Base-by-base conservation (phyloP, 441 rosid genomes). In the Gossypium schwendimanii region DNA sequence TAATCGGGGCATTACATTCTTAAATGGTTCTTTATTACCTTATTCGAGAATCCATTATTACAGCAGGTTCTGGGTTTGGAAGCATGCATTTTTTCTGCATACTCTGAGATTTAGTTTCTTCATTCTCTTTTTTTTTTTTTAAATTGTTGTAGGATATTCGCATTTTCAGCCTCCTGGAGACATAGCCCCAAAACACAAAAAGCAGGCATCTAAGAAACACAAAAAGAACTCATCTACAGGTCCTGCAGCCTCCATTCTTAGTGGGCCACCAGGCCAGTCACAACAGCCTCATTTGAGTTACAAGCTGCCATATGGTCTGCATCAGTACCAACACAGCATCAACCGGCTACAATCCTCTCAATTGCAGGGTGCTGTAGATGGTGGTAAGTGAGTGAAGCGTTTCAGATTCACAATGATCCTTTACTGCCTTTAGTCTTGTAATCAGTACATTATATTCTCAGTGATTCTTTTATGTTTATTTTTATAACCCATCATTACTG, bases 311-410 rank as follows among this genome's bases (percentile, higher is more conserved):
- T 41, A 12, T 57, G 66, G n/a, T 57, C 44, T 54, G 72, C 72
- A 45, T 66, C 66, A 49, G 61, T 60, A 26, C 33, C 61, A 33
- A 12, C 75, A 63, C 53, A 44, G 74, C 31, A 41, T 15, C 41
- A 23, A 54, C 53, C 65, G 15, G 18, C 55, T 21, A 28, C 28
- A 52, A 4, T 31, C 53, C 50, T 53, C 63, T 63, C 63, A 63
- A 45, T 33, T 73, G 63, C 76, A 52, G 14, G 52, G 63, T 73
- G 76, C 47, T 63, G 53, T 49, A 62, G 70, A 52, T 52, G 57
- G 52, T 33, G 65, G 74, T 58, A 71, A 21, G 33, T 1, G n/a
- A 63, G 49, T 15, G 17, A 20, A 31, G 28, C 9, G 1, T 18
- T 53, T 69, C 8, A 52, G 6, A 69, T 69, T 28, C 47, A 9